Percentiles rank a stretch among this genome's conserved stretches.
Conservation (phyloP, 148 eudicot species). For the Beta vulgaris region DNA sequence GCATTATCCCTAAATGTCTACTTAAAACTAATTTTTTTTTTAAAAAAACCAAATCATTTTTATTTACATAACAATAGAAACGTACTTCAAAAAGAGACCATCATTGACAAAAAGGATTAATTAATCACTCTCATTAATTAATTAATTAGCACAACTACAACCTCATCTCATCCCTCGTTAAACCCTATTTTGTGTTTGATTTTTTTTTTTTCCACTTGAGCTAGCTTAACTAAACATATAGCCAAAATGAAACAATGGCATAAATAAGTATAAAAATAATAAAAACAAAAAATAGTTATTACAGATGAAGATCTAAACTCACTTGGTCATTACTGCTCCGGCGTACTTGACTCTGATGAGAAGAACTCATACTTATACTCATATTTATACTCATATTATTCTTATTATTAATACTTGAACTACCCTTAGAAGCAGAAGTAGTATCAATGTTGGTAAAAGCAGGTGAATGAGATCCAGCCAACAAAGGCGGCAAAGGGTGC, state of each 20-base stretch:
- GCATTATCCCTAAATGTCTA: background rate
- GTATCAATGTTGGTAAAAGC: conserved; percentile 12
- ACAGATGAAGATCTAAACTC: conserved; percentile 98
- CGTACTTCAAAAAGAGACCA: background rate
- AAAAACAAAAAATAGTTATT: conserved; percentile 11
- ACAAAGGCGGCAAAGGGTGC: conserved; percentile 22
- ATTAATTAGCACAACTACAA: background rate
- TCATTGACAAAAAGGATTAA: conserved; percentile 9
- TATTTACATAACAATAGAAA: background rate
- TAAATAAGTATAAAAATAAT: background rate
- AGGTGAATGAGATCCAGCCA: conserved; percentile 21
- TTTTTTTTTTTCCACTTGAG: background rate
- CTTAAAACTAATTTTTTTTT: background rate
- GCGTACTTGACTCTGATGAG: conserved; percentile 31
- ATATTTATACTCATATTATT: background rate
- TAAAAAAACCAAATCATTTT: background rate
- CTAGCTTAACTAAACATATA: background rate
- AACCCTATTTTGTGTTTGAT: background rate
- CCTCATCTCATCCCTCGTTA: background rate
- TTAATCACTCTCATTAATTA: background rate
- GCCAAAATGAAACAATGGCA: background rate
- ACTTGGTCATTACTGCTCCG: conserved; percentile 57
- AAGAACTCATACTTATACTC: conserved; percentile 1
- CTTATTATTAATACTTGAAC: background rate
- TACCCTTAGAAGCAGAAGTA: conserved; percentile 2